These are phyloP conservation scores for Cytospora paraplurivora DNA, from an alignment of 2,329 filamentous ascomycete genomes.

Conservation along the genomic window DNA sequence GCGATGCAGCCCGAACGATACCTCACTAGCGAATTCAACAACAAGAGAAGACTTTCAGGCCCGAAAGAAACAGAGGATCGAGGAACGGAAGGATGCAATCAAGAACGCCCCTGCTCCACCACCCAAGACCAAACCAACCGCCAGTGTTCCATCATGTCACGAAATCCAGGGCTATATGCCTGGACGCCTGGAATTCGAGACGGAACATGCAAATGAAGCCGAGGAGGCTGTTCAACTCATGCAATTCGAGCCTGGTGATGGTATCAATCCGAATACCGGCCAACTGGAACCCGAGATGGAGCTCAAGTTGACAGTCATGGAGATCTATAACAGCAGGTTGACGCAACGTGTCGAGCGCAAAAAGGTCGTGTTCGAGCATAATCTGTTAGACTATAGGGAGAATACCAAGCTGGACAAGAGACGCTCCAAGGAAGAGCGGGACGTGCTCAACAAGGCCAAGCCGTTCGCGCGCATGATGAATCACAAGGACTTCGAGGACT, in stretches of 20 bases:
- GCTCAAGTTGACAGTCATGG: slow-evolving; percentile 96
- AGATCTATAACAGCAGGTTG: slow-evolving; percentile 92
- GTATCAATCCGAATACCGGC: slow-evolving; percentile 79
- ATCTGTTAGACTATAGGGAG: slow-evolving; percentile 88
- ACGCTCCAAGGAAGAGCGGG: slow-evolving; percentile 90
- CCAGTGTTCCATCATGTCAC: slow-evolving; percentile 92
- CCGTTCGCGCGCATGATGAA: slow-evolving; percentile 98
- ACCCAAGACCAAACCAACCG: slow-evolving; percentile 93
- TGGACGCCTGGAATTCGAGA: slow-evolving; percentile 94
- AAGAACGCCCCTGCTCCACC: slow-evolving; percentile 82
- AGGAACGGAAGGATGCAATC: slow-evolving; percentile 83
- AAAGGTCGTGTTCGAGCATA: slow-evolving; percentile 95
- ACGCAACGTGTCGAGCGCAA: slow-evolving; percentile 92
- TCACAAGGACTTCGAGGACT: slow-evolving; percentile 81
- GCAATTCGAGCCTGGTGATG: slow-evolving; percentile 96
- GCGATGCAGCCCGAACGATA: slow-evolving; percentile 81
- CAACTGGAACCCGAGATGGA: slow-evolving; percentile 95
- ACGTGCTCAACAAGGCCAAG: slow-evolving; percentile 89
- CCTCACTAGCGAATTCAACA: slow-evolving; percentile 73
- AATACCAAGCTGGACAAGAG: slow-evolving; percentile 91
- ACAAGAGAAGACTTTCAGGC: slow-evolving; percentile 92
- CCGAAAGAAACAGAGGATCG: slow-evolving; percentile 89
- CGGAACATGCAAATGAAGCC: slow-evolving; percentile 94
- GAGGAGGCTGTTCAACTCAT: slow-evolving; percentile 98
- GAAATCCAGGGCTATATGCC: slow-evolving; percentile 99